phyloP scores from a whole-genome alignment of 768 basidiomycete species.

The Serpula lacrymans region DNA sequence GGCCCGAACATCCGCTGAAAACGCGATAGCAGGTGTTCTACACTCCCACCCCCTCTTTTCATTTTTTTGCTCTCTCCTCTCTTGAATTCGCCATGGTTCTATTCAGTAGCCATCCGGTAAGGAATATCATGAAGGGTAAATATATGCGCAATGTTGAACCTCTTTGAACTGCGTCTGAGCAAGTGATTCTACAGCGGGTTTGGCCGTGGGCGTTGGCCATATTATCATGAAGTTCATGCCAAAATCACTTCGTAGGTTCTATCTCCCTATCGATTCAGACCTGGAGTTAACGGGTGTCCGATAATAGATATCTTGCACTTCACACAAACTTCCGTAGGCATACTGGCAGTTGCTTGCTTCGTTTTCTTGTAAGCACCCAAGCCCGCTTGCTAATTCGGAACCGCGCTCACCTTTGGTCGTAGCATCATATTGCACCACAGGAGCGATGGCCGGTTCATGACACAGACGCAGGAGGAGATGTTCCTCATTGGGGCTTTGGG shows the following conservation, averaged over 20 bases:
- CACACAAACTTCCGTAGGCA: constrained; percentile 72
- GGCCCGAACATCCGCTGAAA: constrained; percentile 13
- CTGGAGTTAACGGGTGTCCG: constrained; percentile 10
- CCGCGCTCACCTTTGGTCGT: background rate
- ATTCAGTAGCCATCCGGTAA: constrained; percentile 31
- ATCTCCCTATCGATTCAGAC: constrained; percentile 5
- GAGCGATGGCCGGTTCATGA: constrained; percentile 49
- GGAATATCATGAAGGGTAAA: constrained; percentile 28
- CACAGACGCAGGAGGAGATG: constrained; percentile 71
- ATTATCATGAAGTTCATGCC: constrained; percentile 47
- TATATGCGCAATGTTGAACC: background rate
- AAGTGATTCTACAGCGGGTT: constrained; percentile 34
- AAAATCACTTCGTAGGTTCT: constrained; percentile 28
- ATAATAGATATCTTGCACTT: constrained; percentile 56
- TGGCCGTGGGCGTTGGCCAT: constrained; percentile 49
- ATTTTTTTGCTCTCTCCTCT: constrained; percentile 11
- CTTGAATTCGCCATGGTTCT: constrained; percentile 23
- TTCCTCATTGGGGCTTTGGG: constrained; percentile 69
- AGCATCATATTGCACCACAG: constrained; percentile 66
- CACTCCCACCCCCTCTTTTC: constrained; percentile 27
- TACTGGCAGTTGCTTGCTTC: constrained; percentile 61
- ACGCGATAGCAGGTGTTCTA: constrained; percentile 3
- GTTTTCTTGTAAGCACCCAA: constrained; percentile 55
- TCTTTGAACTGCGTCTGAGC: background rate
- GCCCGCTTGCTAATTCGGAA: background rate